These are phyloP conservation scores for Holtermanniella nyarrowii DNA, from an alignment of 768 basidiomycete genomes.

Conservation along the genomic window DNA sequence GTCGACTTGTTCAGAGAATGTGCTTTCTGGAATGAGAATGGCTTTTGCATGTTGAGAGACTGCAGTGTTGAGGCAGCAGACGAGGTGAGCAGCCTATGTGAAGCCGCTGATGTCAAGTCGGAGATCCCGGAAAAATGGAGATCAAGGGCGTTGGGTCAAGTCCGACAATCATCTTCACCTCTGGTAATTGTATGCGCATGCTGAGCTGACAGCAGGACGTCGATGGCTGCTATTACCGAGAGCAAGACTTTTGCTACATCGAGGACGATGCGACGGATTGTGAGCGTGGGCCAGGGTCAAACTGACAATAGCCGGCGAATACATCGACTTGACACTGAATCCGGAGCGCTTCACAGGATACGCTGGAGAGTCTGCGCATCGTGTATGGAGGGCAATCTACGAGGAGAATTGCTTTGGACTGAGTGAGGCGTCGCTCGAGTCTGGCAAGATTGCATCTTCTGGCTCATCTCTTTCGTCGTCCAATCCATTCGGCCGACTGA, in stretches of 20 bases:
- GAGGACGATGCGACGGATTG: constrained; percentile 56
- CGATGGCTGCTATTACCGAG: constrained; percentile 84
- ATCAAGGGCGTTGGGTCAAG: constrained; percentile 64
- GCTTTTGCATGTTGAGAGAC: constrained; percentile 78
- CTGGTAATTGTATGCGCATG: background rate
- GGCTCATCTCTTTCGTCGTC: background rate
- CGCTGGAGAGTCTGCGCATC: constrained; percentile 68
- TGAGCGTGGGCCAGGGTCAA: constrained; percentile 5
- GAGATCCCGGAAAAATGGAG: constrained; percentile 89
- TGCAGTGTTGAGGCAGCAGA: constrained; percentile 89
- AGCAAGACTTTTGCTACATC: constrained; percentile 93
- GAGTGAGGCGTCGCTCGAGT: constrained; percentile 30
- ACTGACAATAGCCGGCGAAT: constrained; percentile 66
- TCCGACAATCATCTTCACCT: constrained; percentile 42
- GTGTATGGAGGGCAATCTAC: constrained; percentile 92
- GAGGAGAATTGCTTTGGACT: constrained; percentile 94
- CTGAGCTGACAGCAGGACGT: constrained; percentile 47
- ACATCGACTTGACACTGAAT: constrained; percentile 78
- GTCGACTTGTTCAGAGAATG: constrained; percentile 91
- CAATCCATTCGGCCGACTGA: constrained; percentile 36
- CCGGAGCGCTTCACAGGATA: constrained; percentile 98
- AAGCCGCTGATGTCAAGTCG: constrained; percentile 55
- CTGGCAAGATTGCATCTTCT: constrained; percentile 2
- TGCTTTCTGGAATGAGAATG: constrained; percentile 94
- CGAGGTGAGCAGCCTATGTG: no score